Conservation (phyloP, 176 grass and related monocot species). For the Oryza longistaminata region DNA sequence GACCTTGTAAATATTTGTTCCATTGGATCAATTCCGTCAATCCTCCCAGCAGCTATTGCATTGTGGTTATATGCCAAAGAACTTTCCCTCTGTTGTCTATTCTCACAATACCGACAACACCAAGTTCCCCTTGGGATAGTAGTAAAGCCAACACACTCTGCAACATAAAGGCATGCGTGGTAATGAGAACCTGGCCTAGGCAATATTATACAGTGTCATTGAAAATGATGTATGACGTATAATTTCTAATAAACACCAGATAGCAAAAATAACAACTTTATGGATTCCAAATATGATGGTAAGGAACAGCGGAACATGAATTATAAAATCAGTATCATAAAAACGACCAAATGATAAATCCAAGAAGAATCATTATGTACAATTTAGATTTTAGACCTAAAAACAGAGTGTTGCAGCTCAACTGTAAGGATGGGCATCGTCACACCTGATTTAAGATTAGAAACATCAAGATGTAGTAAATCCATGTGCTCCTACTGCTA, state of each 20-base stretch:
- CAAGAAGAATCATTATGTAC: no score
- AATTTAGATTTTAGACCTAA: no score
- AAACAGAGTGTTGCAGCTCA: no score
- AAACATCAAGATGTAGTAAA: background rate
- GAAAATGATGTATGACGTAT: slow-evolving; percentile 15
- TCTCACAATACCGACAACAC: slow-evolving; percentile 91
- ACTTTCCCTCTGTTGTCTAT: slow-evolving; percentile 82
- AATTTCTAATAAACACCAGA: background rate
- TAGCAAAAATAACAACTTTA: no score
- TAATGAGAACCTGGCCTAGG: slow-evolving; percentile 10
- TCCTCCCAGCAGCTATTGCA: slow-evolving; percentile 92
- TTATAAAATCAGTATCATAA: no score
- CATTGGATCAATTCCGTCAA: slow-evolving; percentile 90
- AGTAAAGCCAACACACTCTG: slow-evolving; percentile 81
- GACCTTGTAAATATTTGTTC: slow-evolving; percentile 84
- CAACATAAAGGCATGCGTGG: slow-evolving; percentile 5
- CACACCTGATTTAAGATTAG: no score
- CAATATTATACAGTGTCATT: background rate
- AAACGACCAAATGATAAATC: no score
- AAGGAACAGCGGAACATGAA: no score
- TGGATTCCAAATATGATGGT: no score
- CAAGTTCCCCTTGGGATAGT: slow-evolving; percentile 60
- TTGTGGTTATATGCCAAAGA: slow-evolving; percentile 88
- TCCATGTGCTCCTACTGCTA: slow-evolving; percentile 8
- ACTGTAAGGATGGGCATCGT: no score